phyloP scores from a whole-genome alignment of 257 asterid genomes.

The Salvia splendens region DNA sequence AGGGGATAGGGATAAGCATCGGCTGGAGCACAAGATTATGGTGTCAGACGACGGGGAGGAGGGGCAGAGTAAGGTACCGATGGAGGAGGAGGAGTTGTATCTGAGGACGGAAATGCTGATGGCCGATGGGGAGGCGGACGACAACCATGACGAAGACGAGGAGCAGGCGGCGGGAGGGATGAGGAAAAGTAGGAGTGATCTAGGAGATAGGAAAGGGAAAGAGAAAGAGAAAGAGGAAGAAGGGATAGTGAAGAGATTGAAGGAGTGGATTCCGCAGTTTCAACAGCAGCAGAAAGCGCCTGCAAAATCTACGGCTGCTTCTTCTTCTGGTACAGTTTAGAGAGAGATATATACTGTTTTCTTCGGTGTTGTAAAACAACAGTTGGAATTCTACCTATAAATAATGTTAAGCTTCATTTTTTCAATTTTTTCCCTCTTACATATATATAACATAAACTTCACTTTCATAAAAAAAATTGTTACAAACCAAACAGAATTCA shows the following conservation, averaged over 20 bases:
- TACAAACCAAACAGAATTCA: too few relatives aligned
- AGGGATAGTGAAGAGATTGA: conserved; percentile 52
- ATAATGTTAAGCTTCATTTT: too few relatives aligned
- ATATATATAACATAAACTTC: too few relatives aligned
- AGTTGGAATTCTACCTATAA: too few relatives aligned
- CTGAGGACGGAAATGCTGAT: conserved; percentile 37
- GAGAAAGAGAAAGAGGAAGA: conserved; percentile 37
- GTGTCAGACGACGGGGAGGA: conserved; percentile 36
- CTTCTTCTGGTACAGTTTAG: conserved; percentile 30
- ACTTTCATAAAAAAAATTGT: too few relatives aligned
- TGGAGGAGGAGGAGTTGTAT: conserved; percentile 45
- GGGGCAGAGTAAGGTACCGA: conserved; percentile 58
- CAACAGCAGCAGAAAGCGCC: conserved; percentile 31
- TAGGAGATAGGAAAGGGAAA: conserved; percentile 28
- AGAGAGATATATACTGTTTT: not conserved
- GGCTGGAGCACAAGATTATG: conserved; percentile 72
- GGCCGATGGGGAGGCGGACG: not conserved
- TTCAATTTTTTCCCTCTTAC: too few relatives aligned
- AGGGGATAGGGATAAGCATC: conserved; percentile 44
- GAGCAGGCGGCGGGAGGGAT: conserved; percentile 24
- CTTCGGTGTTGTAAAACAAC: too few relatives aligned
- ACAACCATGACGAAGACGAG: not conserved
- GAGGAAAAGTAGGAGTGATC: conserved; percentile 41
- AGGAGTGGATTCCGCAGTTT: conserved; percentile 69
- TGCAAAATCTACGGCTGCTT: conserved; percentile 25